Evolutionary conservation across 495 filamentous ascomycete species (phyloP).

Genomic region (Terfezia boudieri): DNA sequence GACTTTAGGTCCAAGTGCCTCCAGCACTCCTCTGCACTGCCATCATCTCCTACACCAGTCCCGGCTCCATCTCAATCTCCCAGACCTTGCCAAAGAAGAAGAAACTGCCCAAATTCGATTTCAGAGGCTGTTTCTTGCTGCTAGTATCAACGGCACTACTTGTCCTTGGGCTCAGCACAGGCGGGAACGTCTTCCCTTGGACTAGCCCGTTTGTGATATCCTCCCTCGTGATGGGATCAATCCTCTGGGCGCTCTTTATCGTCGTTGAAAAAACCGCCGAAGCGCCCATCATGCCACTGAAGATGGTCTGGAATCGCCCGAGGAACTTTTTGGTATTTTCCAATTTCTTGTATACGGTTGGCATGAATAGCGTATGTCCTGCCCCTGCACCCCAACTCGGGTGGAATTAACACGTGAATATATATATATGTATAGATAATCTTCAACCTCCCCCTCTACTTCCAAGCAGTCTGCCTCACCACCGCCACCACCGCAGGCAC

Average conservation of each 20-base stretch:
- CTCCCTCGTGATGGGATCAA: slow-evolving; percentile 33
- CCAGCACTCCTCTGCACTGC: slow-evolving; percentile 37
- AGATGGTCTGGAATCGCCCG: slow-evolving; percentile 35
- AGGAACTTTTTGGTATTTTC: slow-evolving; percentile 44
- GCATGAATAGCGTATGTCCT: slow-evolving; percentile 29
- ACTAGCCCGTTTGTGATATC: slow-evolving; percentile 43
- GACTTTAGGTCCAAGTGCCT: slow-evolving; percentile 34
- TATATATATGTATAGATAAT: slow-evolving; percentile 22
- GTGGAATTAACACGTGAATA: no score
- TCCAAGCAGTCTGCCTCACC: slow-evolving; percentile 56
- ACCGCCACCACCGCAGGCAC: slow-evolving; percentile 49
- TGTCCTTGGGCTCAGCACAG: slow-evolving; percentile 53
- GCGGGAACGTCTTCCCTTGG: slow-evolving; percentile 59
- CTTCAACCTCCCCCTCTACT: slow-evolving; percentile 63
- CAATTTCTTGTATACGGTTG: slow-evolving; percentile 41
- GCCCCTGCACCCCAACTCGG: no score
- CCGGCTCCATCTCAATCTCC: slow-evolving; percentile 11
- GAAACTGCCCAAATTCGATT: slow-evolving; percentile 43
- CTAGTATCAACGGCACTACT: slow-evolving; percentile 32
- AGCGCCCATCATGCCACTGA: slow-evolving; percentile 50
- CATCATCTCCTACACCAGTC: slow-evolving; percentile 34
- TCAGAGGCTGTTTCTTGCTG: slow-evolving; percentile 24
- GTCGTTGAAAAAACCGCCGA: slow-evolving; percentile 36
- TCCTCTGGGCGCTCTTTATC: slow-evolving; percentile 36
- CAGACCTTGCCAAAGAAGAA: no score